Evolutionary conservation across 768 basidiomycete genomes (phyloP).

Genomic region (Psilocybe sp.): DNA sequence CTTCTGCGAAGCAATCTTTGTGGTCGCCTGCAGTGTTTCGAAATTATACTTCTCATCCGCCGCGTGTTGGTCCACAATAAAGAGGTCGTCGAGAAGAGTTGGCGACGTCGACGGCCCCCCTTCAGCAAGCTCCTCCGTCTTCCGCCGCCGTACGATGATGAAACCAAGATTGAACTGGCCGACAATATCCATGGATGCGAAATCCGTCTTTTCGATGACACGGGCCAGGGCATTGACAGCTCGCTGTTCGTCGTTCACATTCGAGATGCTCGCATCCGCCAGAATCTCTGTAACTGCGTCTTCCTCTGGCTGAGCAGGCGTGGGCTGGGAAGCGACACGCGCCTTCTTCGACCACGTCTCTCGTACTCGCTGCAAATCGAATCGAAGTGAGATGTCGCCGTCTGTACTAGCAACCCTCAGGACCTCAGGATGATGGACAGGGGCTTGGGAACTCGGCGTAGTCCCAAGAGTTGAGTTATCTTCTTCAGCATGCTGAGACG

Average conservation of each 20-base stretch:
- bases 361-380: conserved; percentile 24
- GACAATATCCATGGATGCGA: conserved; percentile 75
- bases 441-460: conserved; percentile 6
- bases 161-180: conserved; percentile 98
- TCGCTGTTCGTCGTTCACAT: conserved; percentile 47
- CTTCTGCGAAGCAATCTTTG: conserved; percentile 82
- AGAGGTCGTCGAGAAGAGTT: conserved; percentile 73
- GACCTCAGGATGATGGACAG: conserved; percentile 34
- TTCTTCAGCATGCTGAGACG: conserved; percentile 15
- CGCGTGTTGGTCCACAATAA: conserved; percentile 97
- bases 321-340: conserved; percentile 2
- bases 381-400: conserved; percentile 25
- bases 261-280: conserved; percentile 36
- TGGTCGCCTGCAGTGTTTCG: conserved; percentile 89
- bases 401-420: conserved; percentile 28
- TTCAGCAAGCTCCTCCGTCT: conserved; percentile 7
- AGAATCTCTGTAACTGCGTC: conserved; percentile 15
- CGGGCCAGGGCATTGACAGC: conserved; percentile 72
- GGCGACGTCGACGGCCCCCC: conserved; percentile 8
- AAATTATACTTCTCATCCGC: conserved; percentile 99
- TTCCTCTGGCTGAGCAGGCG: neutral
- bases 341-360: conserved; percentile 13
- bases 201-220: conserved; percentile 86
- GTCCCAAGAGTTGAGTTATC: conserved; percentile 12
- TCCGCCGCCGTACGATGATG: conserved; percentile 74